Evolutionary conservation across 176 grass and related monocot genomes (phyloP).

Genomic region (Melocanna baccifera): DNA sequence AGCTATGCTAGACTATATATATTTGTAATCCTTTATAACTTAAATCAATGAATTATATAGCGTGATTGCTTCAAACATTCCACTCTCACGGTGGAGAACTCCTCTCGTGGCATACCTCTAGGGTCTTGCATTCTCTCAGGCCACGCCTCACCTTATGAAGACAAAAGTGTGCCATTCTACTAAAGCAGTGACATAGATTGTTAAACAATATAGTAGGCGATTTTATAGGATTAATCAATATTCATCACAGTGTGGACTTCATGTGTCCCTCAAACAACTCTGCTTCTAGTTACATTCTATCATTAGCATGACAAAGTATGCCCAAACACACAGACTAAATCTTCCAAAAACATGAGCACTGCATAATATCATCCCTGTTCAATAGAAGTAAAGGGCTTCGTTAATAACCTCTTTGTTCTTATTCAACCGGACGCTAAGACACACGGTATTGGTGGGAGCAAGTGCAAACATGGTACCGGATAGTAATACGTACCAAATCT

Average conservation of each 20-base stretch:
- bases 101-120: slow-evolving; percentile 20
- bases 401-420: background rate
- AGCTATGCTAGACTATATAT: too few species aligned
- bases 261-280: background rate
- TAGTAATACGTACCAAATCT: background rate
- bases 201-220: background rate
- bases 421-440: background rate
- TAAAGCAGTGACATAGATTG: background rate
- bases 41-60: too few species aligned
- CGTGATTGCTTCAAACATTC: too few species aligned
- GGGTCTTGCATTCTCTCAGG: slow-evolving; percentile 54
- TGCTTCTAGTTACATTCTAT: background rate
- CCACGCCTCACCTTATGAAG: slow-evolving; percentile 17
- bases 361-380: background rate
- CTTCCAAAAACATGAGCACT: background rate
- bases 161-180: slow-evolving; percentile 8
- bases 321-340: background rate
- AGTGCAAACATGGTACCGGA: background rate
- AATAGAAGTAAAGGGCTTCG: background rate
- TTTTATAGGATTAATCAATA: background rate
- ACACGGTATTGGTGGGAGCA: background rate
- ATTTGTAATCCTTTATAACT: too few species aligned
- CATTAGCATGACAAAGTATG: background rate
- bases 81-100: slow-evolving; percentile 32
- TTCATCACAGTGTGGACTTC: background rate